Base-by-base conservation (phyloP, 768 basidiomycete genomes). In the Porpolomopsis calyptriformis region DNA sequence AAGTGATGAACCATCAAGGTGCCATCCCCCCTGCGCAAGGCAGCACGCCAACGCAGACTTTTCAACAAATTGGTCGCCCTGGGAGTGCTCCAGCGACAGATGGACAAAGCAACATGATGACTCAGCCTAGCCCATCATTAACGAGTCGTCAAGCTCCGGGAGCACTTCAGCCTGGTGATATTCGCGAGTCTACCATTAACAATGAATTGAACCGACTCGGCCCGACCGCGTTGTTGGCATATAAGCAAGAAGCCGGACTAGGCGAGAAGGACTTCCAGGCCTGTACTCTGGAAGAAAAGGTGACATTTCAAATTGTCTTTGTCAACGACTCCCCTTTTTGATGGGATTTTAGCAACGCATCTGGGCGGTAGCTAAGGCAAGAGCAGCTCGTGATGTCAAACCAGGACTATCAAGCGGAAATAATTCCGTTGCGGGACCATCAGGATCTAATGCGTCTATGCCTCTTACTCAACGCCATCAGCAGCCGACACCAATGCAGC, bases 31-130 rank as follows among this genome's bases (percentile, higher is more conserved):
- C 41, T 29, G 43, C 31, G 39, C 47, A 44, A 29, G 53, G 55
- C 16, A 50, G 49, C 25, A 65, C 68, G 0, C 68, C 72, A 37
- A 68, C 72, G 9, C 66, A 63, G 19, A 49, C 57, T 7, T 76
- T 70, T 50, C 67, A 65, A 34, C 71, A 66, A 49, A 55, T 67
- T 12, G 72, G 69, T 2, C 68, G 77, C 40, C 75, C 82, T 4
- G 76, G 77, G 4, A 84, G 82, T 56, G 70, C 81, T 33, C 71
- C 81, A 31, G 73, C 60, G 3, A 72, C 77, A 0, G 77, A 80
- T 0, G 67, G 61, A 12, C 64, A 69, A 48, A 61, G 66, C 5
- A 62, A 57, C 27, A 69, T 74, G 61, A 64, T 72, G 60, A 63
- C 71, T 46, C 73, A 77, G 2, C 74, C 59, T 1, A 84, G 82